phyloP scores from a whole-genome alignment of 495 filamentous ascomycete genomes.

The Bryoglossum gracile region DNA sequence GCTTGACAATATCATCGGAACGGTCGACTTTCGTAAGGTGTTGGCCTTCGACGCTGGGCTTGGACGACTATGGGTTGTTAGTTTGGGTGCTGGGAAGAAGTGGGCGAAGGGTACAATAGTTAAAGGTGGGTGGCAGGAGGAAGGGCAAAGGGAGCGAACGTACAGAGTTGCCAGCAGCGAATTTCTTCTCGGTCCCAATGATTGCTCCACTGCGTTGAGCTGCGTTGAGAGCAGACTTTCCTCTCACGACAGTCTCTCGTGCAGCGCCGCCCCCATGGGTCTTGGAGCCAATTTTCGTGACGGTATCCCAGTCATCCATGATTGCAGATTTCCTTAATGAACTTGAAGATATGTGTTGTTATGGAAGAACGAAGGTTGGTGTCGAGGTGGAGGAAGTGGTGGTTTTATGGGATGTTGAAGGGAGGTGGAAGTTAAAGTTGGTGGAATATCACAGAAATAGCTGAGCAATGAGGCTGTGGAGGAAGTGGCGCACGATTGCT shows the following conservation, averaged over 20 bases:
- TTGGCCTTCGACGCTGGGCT: conserved; percentile 72
- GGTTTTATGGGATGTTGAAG: conserved; percentile 24
- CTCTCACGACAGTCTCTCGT: conserved; percentile 81
- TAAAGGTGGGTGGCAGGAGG: neutral
- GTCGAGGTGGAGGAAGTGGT: no score
- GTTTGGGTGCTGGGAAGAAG: neutral
- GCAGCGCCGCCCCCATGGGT: conserved; percentile 53
- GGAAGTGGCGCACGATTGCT: conserved; percentile 16
- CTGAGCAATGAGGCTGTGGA: conserved; percentile 25
- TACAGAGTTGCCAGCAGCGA: conserved; percentile 66
- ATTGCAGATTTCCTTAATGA: conserved; percentile 9
- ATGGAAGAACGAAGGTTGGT: conserved; percentile 16
- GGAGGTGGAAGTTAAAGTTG: conserved; percentile 29
- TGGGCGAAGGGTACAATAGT: neutral
- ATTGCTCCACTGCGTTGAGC: conserved; percentile 72
- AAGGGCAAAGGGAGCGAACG: conserved; percentile 28
- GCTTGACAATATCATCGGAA: conserved; percentile 94
- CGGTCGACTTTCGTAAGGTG: conserved; percentile 97
- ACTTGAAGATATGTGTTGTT: conserved; percentile 1
- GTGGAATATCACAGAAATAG: neutral
- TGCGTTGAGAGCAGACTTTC: conserved; percentile 83
- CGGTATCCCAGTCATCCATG: conserved; percentile 71
- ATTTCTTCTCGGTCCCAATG: conserved; percentile 92
- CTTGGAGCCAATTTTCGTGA: conserved; percentile 91
- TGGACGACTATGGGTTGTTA: conserved; percentile 39